These are phyloP conservation scores for Pisolithus thermaeus DNA, from an alignment of 1,284 basidiomycete genomes.

Conservation along the genomic window DNA sequence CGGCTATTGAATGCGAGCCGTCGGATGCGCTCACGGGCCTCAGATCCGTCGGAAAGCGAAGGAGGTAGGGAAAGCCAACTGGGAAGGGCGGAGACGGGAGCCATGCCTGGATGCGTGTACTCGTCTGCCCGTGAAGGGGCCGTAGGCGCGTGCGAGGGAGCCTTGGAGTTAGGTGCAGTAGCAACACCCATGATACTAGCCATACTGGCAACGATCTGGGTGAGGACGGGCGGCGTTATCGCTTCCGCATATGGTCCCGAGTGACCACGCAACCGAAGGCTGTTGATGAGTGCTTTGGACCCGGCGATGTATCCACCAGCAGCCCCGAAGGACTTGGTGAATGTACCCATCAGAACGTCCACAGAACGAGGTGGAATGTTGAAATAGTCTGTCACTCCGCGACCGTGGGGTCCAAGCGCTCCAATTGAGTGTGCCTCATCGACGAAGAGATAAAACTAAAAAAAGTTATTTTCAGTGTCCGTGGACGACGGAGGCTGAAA, in stretches of 20 bases:
- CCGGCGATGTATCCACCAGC: slow-evolving; percentile 95
- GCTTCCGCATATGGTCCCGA: slow-evolving; percentile 87
- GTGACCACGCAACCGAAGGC: slow-evolving; percentile 79
- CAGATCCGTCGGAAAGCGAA: slow-evolving; percentile 69
- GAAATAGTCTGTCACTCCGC: slow-evolving; percentile 96
- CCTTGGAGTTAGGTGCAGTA: slow-evolving; percentile 32
- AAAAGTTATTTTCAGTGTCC: slow-evolving; percentile 8
- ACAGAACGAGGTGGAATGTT: slow-evolving; percentile 75
- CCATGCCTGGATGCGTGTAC: slow-evolving; percentile 58
- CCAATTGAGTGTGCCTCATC: slow-evolving; percentile 99
- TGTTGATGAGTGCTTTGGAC: slow-evolving; percentile 73
- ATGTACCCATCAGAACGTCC: slow-evolving; percentile 98
- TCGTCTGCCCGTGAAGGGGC: slow-evolving; percentile 27
- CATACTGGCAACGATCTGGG: slow-evolving; percentile 91
- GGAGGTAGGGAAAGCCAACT: slow-evolving; percentile 69
- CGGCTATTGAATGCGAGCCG: slow-evolving; percentile 94
- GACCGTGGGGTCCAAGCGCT: slow-evolving; percentile 89
- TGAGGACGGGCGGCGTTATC: slow-evolving; percentile 87
- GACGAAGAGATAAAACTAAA: slow-evolving; percentile 90
- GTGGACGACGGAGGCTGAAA: background rate
- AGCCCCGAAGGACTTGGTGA: slow-evolving; percentile 98
- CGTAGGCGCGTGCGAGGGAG: slow-evolving; percentile 13
- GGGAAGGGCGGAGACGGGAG: slow-evolving; percentile 55
- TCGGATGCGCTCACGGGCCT: slow-evolving; percentile 78
- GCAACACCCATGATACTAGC: slow-evolving; percentile 93